These are phyloP conservation scores for Xylariales sp. DNA, from an alignment of 2,329 filamentous ascomycete species.

Conservation along the genomic window DNA sequence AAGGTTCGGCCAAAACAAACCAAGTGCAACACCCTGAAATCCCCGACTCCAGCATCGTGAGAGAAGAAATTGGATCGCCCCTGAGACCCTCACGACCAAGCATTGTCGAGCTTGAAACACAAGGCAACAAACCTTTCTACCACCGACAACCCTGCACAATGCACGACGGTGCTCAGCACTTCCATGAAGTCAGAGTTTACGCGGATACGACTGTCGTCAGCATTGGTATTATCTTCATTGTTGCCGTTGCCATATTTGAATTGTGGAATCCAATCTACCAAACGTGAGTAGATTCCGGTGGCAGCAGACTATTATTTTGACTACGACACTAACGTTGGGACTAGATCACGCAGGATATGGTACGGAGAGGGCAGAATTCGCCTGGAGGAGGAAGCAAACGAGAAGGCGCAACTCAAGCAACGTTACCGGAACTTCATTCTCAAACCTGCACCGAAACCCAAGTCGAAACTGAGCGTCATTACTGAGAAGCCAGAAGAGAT, in stretches of 20 bases:
- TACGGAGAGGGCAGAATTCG: constrained; percentile 17
- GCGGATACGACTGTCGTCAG: constrained; percentile 22
- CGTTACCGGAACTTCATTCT: not conserved
- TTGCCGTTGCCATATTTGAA: constrained; percentile 18
- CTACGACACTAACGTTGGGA: constrained; percentile 10
- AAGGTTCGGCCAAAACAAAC: not conserved
- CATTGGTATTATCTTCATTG: constrained; percentile 16
- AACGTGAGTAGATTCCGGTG: constrained; percentile 15
- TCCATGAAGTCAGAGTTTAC: constrained; percentile 20
- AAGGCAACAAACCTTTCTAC: constrained; percentile 21
- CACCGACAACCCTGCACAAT: constrained; percentile 21
- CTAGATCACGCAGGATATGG: constrained; percentile 15
- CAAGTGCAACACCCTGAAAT: constrained; percentile 14
- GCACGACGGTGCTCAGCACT: constrained; percentile 18
- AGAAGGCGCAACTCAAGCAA: constrained; percentile 1
- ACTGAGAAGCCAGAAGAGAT: not conserved
- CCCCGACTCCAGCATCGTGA: constrained; percentile 23
- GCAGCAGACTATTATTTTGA: not conserved
- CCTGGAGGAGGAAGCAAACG: constrained; percentile 13
- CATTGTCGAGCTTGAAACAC: constrained; percentile 25
- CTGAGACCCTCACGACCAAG: constrained; percentile 18
- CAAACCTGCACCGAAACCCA: constrained; percentile 1
- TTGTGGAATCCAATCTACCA: constrained; percentile 17
- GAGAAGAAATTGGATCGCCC: constrained; percentile 22
- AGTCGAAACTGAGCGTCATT: not conserved